Conservation (phyloP, 1,284 basidiomycete genomes). For the Tetrapyrgos nigripes region DNA sequence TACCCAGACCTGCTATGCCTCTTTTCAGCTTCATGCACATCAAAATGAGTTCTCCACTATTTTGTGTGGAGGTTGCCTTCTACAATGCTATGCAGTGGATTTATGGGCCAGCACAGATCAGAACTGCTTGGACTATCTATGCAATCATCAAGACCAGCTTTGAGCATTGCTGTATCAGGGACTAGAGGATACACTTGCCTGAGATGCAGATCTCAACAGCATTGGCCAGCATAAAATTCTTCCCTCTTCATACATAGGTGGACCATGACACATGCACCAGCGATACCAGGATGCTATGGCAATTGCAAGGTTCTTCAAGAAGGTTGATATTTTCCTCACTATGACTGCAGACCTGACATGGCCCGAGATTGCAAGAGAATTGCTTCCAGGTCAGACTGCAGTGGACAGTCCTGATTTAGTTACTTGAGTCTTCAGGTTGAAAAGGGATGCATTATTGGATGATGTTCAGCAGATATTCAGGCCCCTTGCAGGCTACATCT, state of each 20-base stretch:
- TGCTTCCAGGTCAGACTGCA: constrained; percentile 45
- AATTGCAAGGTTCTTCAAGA: too few relatives aligned
- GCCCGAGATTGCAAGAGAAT: constrained; percentile 46
- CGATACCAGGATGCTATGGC: constrained; percentile 52
- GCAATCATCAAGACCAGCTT: constrained; percentile 42
- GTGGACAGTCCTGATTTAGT: too few relatives aligned
- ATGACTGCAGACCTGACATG: constrained; percentile 54
- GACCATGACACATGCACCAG: constrained; percentile 48
- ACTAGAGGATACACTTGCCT: constrained; percentile 39
- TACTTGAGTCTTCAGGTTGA: too few relatives aligned
- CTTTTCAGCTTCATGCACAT: constrained; percentile 38
- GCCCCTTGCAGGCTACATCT: constrained; percentile 36
- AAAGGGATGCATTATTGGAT: constrained; percentile 43
- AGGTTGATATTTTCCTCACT: constrained; percentile 53
- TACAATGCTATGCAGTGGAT: constrained; percentile 47
- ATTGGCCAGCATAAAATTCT: constrained; percentile 43
- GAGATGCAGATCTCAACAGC: constrained; percentile 23
- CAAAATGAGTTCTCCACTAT: constrained; percentile 32
- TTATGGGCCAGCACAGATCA: constrained; percentile 42
- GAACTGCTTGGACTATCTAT: constrained; percentile 32
- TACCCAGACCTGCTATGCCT: constrained; percentile 34
- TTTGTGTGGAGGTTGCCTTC: constrained; percentile 42
- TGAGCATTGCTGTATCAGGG: constrained; percentile 43
- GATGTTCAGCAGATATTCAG: constrained; percentile 40
- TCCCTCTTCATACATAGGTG: constrained; percentile 47